These are phyloP conservation scores for Microsporum canis DNA, from an alignment of 2,329 filamentous ascomycete species.

Conservation along the genomic window DNA sequence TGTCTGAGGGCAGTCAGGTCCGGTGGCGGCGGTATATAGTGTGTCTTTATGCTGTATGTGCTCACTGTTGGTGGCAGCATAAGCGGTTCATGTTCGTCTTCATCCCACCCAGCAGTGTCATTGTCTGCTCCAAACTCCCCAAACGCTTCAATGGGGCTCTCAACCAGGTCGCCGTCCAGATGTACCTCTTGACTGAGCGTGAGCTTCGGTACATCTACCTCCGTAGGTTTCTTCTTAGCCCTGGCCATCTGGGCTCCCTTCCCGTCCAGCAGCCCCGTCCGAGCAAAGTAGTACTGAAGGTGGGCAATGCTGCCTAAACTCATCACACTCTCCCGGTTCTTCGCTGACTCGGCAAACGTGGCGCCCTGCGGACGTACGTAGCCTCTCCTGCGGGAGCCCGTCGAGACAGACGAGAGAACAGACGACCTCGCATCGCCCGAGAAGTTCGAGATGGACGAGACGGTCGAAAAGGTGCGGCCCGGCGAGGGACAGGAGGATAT, in stretches of 20 bases:
- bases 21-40: constrained; percentile 71
- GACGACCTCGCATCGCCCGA: constrained; percentile 36
- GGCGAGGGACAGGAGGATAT: constrained; percentile 36
- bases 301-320: constrained; percentile 94
- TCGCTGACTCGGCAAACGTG: constrained; percentile 80
- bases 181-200: constrained; percentile 31
- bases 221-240: constrained; percentile 48
- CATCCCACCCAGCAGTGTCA: constrained; percentile 39
- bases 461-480: constrained; percentile 36
- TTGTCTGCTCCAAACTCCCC: constrained; percentile 17
- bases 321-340: constrained; percentile 86
- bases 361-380: constrained; percentile 82
- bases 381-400: constrained; percentile 52
- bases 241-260: constrained; percentile 79
- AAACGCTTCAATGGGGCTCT: constrained; percentile 40
- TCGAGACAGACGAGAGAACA: constrained; percentile 20
- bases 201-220: constrained; percentile 31
- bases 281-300: constrained; percentile 94
- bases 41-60: constrained; percentile 80
- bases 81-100: constrained; percentile 51
- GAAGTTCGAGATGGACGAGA: constrained; percentile 36
- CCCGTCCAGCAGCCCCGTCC: constrained; percentile 84
- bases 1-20: constrained; percentile 67
- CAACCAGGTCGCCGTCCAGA: constrained; percentile 35
- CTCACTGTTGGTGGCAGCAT: constrained; percentile 96